Evolutionary conservation across 2,329 filamentous ascomycete genomes (phyloP).

Genomic region (Pyricularia grisea): DNA sequence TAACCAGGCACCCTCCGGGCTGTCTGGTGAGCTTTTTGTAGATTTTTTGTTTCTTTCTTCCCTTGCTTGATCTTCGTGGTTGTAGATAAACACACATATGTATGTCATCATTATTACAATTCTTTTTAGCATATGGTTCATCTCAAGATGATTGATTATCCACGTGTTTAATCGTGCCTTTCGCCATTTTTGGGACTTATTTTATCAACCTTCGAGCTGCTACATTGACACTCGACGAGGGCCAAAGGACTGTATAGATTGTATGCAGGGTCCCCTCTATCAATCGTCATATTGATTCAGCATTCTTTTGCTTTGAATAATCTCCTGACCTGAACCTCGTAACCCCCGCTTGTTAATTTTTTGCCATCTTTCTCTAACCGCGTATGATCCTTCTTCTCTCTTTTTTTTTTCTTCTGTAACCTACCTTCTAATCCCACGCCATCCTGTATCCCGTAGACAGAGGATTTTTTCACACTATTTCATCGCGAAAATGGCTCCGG

Average conservation of each 20-base stretch:
- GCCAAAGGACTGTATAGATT: neutral
- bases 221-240: neutral
- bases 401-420: neutral
- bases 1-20: neutral
- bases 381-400: neutral
- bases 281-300: neutral
- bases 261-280: neutral
- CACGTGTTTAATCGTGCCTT: neutral
- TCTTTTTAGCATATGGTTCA: neutral
- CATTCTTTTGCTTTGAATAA: neutral
- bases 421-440: neutral
- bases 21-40: neutral
- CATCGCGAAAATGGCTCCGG: neutral
- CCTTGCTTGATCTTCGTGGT: neutral
- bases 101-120: neutral
- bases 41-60: neutral
- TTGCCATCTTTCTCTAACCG: neutral
- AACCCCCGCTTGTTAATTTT: neutral
- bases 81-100: neutral
- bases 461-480: too few relatives aligned
- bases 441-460: neutral
- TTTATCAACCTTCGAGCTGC: neutral
- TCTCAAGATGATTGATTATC: neutral
- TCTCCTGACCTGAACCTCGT: neutral
- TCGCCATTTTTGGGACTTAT: neutral